Base-by-base conservation (phyloP, 139 green algal species). In the Haematococcus sp. region DNA sequence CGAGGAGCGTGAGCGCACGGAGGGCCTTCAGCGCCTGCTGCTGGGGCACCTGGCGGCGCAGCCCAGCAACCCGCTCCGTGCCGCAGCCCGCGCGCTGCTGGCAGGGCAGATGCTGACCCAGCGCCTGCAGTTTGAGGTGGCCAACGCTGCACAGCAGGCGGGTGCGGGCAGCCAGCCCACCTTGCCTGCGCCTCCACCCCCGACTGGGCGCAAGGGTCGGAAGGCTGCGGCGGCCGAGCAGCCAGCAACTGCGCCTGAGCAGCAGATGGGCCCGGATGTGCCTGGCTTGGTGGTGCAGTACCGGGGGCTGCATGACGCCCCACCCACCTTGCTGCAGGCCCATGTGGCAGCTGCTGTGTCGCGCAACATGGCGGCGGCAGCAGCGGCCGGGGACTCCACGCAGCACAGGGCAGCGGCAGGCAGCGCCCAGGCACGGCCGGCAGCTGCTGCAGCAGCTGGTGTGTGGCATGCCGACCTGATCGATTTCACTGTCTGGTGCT, bases 1-100 rank as follows among this genome's bases (percentile, higher is more conserved):
- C 22, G 63, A 70, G 35, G 63, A 70, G 33, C 35, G 40, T 19
- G 35, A 27, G 35, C 63, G 31, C 20, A 19, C 25, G 0, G 67
- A 82, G 46, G 63, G 78, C 52, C 75, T 81, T 23, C 76, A 86
- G 31, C 61, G 74, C 33, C 54, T 90, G 71, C 79, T 93, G 67
- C 63, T 89, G 64, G 44, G 75, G 43, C 74, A 81, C 58, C 78
- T 93, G 34, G 67, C 71, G n/a, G 65, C 30, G 4, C 66, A 56
- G 17, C 58, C 58, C 17, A 13, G 27, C 27, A 63, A 27, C 22
- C 32, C 28, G 20, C 27, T 59, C 7, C 44, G 66, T 23, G 13
- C 28, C 25, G 44, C 32, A 32, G 66, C 66, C 2, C 27, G 66
- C 25, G 27, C 5, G 4, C 46, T 63, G 13, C 25, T 43, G 35